Conservation (phyloP, 257 asterid species). For the Rehmannia glutinosa region DNA sequence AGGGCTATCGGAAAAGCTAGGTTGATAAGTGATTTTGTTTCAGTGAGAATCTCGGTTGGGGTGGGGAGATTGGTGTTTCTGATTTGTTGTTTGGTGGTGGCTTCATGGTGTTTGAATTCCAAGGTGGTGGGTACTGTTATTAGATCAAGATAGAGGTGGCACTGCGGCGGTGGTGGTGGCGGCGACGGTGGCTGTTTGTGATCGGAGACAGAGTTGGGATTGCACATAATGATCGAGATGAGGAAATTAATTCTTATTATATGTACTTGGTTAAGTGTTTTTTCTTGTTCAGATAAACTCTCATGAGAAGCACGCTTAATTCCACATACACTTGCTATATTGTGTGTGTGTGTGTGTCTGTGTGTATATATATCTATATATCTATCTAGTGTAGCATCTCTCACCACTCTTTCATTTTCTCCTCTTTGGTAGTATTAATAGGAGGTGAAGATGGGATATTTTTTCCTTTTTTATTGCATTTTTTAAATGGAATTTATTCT, state of each 20-base stretch:
- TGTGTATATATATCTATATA: not conserved
- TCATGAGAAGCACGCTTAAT: too few relatives aligned
- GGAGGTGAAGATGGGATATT: constrained; percentile 19
- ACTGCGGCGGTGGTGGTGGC: constrained; percentile 25
- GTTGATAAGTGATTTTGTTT: constrained; percentile 42
- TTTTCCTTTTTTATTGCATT: not conserved
- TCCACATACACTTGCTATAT: not conserved
- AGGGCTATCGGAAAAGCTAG: constrained; percentile 71
- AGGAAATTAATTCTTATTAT: not conserved
- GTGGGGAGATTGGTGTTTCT: constrained; percentile 1
- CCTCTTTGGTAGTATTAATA: constrained; percentile 20
- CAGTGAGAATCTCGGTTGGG: constrained; percentile 30
- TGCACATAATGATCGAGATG: constrained; percentile 44
- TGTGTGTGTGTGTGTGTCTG: not conserved
- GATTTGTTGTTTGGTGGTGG: constrained; percentile 9
- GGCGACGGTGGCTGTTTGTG: constrained; percentile 24
- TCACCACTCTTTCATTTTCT: too few relatives aligned
- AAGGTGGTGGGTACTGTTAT: constrained; percentile 32
- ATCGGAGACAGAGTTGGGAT: constrained; percentile 45
- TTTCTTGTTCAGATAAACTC: too few relatives aligned
- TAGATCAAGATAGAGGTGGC: constrained; percentile 47
- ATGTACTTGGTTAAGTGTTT: too few relatives aligned
- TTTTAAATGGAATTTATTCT: not conserved
- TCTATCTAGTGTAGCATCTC: not conserved
- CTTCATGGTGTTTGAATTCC: constrained; percentile 26